phyloP scores from a whole-genome alignment of 139 green algal genomes.

The Picochlorum sp. region DNA sequence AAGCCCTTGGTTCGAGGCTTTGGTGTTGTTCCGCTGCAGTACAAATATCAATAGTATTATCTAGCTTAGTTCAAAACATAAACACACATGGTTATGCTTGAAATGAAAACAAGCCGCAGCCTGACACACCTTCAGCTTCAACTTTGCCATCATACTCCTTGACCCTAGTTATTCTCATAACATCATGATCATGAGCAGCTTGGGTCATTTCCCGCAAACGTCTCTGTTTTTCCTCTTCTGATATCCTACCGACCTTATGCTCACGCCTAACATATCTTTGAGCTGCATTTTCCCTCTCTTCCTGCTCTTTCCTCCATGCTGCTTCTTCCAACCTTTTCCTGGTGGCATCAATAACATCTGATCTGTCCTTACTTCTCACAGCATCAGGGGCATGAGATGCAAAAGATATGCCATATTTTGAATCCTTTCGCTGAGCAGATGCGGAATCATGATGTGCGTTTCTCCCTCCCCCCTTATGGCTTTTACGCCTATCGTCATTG shows the following conservation, averaged over 20 bases:
- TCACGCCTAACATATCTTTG: constrained; percentile 23
- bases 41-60: background rate
- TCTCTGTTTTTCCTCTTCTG: constrained; percentile 57
- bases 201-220: constrained; percentile 74
- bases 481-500: background rate
- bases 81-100: background rate
- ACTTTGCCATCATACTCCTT: background rate
- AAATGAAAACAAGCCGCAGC: no score
- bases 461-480: background rate
- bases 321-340: constrained; percentile 52
- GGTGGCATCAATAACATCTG: constrained; percentile 25
- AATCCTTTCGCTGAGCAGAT: constrained; percentile 5
- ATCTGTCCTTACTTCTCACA: constrained; percentile 8
- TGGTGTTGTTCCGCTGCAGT: constrained; percentile 10
- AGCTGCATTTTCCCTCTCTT: constrained; percentile 36
- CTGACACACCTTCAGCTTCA: constrained; percentile 10
- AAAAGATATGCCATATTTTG: constrained; percentile 26
- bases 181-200: constrained; percentile 64
- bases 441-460: background rate
- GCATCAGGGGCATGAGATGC: constrained; percentile 10
- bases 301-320: constrained; percentile 21
- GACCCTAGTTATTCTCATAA: constrained; percentile 37
- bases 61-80: background rate
- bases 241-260: constrained; percentile 36
- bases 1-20: background rate